Evolutionary conservation across 805 yeast species (phyloP).

Genomic region (Saccharomycopsis fodiens): DNA sequence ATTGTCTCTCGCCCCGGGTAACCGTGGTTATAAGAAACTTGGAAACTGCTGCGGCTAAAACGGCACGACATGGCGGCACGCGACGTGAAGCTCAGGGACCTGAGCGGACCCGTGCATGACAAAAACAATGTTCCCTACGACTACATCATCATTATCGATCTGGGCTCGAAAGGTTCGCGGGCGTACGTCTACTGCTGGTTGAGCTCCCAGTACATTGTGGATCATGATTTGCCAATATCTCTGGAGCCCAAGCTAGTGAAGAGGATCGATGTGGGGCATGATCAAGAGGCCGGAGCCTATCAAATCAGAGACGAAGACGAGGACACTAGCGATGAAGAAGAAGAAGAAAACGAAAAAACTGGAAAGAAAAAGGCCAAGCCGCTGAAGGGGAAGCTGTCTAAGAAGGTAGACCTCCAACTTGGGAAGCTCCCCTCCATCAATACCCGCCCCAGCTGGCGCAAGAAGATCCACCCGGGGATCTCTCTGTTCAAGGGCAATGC

Average conservation of each 20-base stretch:
- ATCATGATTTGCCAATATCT: constrained; percentile 17
- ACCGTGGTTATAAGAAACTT: no score
- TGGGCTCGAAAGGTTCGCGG: constrained; percentile 60
- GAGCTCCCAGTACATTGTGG: constrained; percentile 13
- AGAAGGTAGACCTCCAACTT: constrained; percentile 8
- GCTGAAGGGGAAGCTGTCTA: constrained; percentile 20
- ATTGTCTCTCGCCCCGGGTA: no score
- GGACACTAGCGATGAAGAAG: constrained; percentile 13
- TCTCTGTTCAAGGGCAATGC: constrained; percentile 42
- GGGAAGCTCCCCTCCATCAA: constrained; percentile 28
- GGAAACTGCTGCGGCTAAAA: neutral
- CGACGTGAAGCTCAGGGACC: neutral
- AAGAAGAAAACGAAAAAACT: constrained; percentile 21
- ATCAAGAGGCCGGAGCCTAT: constrained; percentile 19
- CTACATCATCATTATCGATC: constrained; percentile 54
- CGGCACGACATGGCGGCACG: neutral
- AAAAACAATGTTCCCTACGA: constrained; percentile 44
- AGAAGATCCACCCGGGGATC: constrained; percentile 50
- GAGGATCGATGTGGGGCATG: constrained; percentile 19
- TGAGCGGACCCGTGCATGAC: constrained; percentile 31
- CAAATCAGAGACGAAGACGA: constrained; percentile 19
- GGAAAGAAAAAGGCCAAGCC: constrained; percentile 22
- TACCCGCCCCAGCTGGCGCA: constrained; percentile 39
- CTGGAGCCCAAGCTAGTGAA: constrained; percentile 13
- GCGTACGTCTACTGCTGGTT: constrained; percentile 47